Base-by-base conservation (phyloP, 176 grass and related monocot genomes). In the Cymbopogon citratus region DNA sequence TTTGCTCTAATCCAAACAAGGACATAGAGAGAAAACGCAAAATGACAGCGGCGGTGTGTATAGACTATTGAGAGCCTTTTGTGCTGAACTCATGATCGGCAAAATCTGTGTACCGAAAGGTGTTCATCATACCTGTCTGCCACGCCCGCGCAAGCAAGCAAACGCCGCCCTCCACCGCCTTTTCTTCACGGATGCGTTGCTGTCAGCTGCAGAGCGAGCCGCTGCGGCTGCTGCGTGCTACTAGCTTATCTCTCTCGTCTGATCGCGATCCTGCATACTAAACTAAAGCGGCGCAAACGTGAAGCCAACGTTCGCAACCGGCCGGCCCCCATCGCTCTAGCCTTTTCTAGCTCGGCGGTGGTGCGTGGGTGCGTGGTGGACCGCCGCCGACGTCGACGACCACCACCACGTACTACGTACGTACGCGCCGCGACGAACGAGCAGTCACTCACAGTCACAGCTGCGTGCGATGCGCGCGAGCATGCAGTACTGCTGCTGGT, bases 41-140 rank as follows among this genome's bases (percentile, higher is more conserved):
- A 19, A 19, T 51, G 48, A 51, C 48, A 19, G 15, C 6, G 5
- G 48, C 1, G 19, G 52, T 57, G 46, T 5, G 12, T 2, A 31
- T 35, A 56, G 63, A 85, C 54, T 54, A 81, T 64, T 44, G 71
- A 31, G 31, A 28, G 0, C 24, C 2, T 35, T 35, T 44, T 45
- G 7, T 36, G 18, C 59, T 66, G 35, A 31, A 34, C 34, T 73
- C 69, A 73, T 66, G 59, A 73, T 73, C n/a, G 87, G 73, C 45
- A 31, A 85, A 89, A 85, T 85, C 83, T 77, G 69, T 9, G 13
- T 1, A 76, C 43, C 52, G 43, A 81, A 85, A 81, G 77, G 71
- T 12, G 16, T 5, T 0, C 73, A 82, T 73, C 66, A 89, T 77
- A 77, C 73, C 21, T 89, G 87, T 85, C 73, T 73, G 83, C 83